Evolutionary conservation across 805 yeast species (phyloP), one percentile per base, ranked within the genome.

Genomic region (Priceomyces castillae): DNA sequence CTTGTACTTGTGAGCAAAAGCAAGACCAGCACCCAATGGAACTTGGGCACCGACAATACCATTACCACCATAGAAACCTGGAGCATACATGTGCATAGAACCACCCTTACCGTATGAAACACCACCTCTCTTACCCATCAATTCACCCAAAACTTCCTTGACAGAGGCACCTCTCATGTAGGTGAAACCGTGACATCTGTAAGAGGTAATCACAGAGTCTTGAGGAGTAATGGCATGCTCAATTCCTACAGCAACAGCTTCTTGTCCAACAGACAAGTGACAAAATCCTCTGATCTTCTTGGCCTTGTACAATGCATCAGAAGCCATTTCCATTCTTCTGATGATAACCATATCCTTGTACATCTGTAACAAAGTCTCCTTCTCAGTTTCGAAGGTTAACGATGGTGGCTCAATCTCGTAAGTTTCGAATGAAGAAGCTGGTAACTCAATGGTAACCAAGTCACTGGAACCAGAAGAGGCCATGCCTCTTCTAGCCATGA

Each of bases 31-130:
- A 65, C 99, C 99, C 58, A 94, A 79, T 51, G 99, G 96, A 45
- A 94, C 97, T 76, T 94, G 99, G 42, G 98, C 99, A 67, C 99
- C 99, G 43, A 94, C 99, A 68, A 94, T 94, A 77, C 99, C 99
- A 74, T 94, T 94, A 73, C 99, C 99, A 68, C 99, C 99, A 71
- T 85, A 94, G 78, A 94, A 94, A 49, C 95, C 95, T 37, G 84
- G 83, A 39, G 95, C 87, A 68, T 84, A 94, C 90, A 94, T 87
- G 76, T 94, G 99, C 99, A 94, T 94, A 53, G 99, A 94, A 59
- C 99, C 99, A 77, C 99, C 99, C 74, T 94, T 94, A 75, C 99
- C 99, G 73, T 74, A 84, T 34, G 97, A 86, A 48, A 87, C 95
- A 77, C 99, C 98, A 46, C 84, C 74, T 76, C 96, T 84, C 75